Conservation (phyloP, 352 stramenopile species). For the Globisporangium megalacanthum region DNA sequence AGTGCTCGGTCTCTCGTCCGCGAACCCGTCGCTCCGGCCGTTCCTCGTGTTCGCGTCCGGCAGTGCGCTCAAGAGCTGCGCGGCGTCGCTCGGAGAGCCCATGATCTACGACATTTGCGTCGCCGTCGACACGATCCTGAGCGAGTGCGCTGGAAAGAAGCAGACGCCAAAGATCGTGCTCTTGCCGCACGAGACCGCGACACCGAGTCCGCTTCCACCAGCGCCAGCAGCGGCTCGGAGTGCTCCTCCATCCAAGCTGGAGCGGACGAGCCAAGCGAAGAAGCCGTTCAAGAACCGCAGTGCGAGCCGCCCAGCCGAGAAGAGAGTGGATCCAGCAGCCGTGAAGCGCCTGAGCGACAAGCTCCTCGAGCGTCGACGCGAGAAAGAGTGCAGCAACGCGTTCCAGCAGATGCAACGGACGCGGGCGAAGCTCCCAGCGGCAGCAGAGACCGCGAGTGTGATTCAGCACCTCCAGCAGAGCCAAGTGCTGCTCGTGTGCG, state of each 20-base stretch:
- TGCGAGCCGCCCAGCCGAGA: constrained; percentile 1
- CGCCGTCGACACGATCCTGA: constrained; percentile 49
- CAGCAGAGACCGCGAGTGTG: constrained; percentile 49
- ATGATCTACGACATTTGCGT: constrained; percentile 82
- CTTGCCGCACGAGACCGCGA: constrained; percentile 13
- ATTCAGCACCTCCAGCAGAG: constrained; percentile 48
- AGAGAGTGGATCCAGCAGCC: constrained; percentile 32
- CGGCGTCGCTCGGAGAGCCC: constrained; percentile 54
- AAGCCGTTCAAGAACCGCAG: constrained; percentile 11
- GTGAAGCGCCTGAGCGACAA: constrained; percentile 35
- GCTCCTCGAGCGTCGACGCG: constrained; percentile 28
- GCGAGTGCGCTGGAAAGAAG: constrained; percentile 20
- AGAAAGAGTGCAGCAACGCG: constrained; percentile 33
- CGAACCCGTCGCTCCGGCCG: constrained; percentile 26
- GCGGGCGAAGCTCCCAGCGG: constrained; percentile 54
- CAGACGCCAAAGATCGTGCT: constrained; percentile 31
- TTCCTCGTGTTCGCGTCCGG: constrained; percentile 45
- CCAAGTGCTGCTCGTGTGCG: constrained; percentile 94
- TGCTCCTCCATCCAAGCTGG: background rate
- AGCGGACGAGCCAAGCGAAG: constrained; percentile 18
- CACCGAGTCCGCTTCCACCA: background rate
- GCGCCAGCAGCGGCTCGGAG: background rate
- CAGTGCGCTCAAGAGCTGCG: constrained; percentile 42
- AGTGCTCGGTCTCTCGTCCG: constrained; percentile 41
- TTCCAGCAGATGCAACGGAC: constrained; percentile 60